Evolutionary conservation across 345 rosid species (phyloP).

Genomic region (Excoecaria agallocha): DNA sequence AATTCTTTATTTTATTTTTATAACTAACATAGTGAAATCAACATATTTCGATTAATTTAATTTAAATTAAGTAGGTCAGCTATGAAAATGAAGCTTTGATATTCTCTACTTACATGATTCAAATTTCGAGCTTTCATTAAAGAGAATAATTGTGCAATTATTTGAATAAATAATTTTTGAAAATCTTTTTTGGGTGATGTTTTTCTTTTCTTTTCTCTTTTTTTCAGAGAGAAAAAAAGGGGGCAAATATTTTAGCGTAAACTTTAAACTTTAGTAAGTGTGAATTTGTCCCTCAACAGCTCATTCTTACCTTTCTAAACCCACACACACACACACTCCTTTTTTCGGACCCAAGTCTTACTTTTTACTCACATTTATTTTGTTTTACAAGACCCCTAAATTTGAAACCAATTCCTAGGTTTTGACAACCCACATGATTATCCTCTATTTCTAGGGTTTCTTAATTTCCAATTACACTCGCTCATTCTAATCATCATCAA

Average conservation of each 20-base stretch:
- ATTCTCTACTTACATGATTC: neutral
- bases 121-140: too few species aligned
- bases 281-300: constrained; percentile 37
- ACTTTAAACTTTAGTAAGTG: constrained; percentile 25
- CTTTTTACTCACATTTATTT: neutral
- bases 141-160: too few species aligned
- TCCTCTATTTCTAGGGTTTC: constrained; percentile 1
- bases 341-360: neutral
- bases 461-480: constrained; percentile 13
- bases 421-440: neutral
- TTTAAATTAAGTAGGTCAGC: too few species aligned
- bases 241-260: constrained; percentile 17
- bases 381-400: neutral
- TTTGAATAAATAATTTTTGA: too few species aligned
- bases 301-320: constrained; percentile 40
- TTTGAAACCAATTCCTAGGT: constrained; percentile 3
- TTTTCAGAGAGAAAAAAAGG: constrained; percentile 8
- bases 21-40: too few species aligned
- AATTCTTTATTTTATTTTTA: too few species aligned
- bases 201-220: neutral
- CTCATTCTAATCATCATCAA: constrained; percentile 13
- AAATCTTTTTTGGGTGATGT: neutral
- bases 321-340: constrained; percentile 7
- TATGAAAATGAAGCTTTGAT: too few species aligned
- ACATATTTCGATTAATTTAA: too few species aligned